Evolutionary conservation across 305 asterid genomes (phyloP).

Genomic region (Fraxinus baroniana): DNA sequence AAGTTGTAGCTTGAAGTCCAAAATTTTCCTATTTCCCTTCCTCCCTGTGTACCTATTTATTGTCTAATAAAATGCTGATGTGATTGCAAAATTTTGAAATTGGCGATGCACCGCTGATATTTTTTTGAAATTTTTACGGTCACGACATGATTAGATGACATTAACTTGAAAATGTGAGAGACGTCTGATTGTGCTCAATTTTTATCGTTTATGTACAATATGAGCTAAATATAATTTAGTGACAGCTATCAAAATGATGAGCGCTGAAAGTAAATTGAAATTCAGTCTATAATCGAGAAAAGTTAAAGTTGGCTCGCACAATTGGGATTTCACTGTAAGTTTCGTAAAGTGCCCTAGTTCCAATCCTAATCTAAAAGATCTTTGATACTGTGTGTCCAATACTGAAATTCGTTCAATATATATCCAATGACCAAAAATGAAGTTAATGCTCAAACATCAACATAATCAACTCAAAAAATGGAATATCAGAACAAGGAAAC

Average conservation of each 20-base stretch:
- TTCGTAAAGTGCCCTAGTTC: background rate
- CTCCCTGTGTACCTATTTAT: background rate
- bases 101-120: background rate
- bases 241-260: background rate
- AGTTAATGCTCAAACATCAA: background rate
- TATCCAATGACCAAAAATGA: background rate
- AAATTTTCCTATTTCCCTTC: background rate
- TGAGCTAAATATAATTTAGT: background rate
- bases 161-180: background rate
- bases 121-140: too few relatives aligned
- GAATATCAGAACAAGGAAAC: background rate
- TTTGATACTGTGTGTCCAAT: background rate
- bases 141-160: background rate
- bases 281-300: background rate
- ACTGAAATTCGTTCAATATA: too few relatives aligned
- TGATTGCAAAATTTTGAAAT: background rate
- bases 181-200: background rate
- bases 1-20: conserved; percentile 16
- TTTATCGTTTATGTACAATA: background rate
- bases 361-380: too few relatives aligned
- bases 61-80: background rate
- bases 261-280: background rate
- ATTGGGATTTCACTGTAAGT: background rate
- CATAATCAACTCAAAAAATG: background rate
- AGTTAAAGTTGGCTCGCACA: background rate